These are phyloP conservation scores for Cryptosporidium viatorum DNA, from an alignment of 169 alveolate species.

Conservation along the genomic window DNA sequence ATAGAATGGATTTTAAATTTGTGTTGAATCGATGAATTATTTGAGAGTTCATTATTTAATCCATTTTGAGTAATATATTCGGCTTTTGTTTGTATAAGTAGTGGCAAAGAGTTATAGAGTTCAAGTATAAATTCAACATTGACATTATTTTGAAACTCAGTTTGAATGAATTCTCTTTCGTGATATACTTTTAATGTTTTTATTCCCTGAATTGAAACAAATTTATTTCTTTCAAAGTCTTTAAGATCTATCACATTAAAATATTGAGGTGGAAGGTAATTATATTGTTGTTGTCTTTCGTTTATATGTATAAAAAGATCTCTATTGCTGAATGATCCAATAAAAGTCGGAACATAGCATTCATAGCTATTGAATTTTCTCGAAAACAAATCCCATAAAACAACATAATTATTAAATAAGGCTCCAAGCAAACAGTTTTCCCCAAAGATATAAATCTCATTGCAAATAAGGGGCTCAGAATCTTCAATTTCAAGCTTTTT, in stretches of 20 bases:
- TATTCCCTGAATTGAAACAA: slow-evolving; percentile 39
- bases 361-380: background rate
- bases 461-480: background rate
- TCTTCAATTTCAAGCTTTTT: background rate
- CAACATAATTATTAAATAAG: background rate
- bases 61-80: too few species aligned
- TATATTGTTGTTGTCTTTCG: background rate
- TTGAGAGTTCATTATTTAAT: too few species aligned
- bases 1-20: background rate
- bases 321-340: background rate
- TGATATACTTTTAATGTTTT: background rate
- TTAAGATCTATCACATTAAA: background rate
- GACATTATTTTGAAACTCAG: background rate
- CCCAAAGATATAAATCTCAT: slow-evolving; percentile 2
- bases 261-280: background rate
- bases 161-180: background rate
- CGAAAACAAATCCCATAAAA: slow-evolving; percentile 27
- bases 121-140: background rate
- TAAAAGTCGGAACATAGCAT: background rate
- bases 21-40: background rate
- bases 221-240: background rate
- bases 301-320: background rate
- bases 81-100: background rate
- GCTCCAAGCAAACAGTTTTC: slow-evolving; percentile 4
- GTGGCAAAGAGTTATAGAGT: background rate